Conservation (phyloP, 2,329 filamentous ascomycete species). For the Tolypocladium pustulatum region DNA sequence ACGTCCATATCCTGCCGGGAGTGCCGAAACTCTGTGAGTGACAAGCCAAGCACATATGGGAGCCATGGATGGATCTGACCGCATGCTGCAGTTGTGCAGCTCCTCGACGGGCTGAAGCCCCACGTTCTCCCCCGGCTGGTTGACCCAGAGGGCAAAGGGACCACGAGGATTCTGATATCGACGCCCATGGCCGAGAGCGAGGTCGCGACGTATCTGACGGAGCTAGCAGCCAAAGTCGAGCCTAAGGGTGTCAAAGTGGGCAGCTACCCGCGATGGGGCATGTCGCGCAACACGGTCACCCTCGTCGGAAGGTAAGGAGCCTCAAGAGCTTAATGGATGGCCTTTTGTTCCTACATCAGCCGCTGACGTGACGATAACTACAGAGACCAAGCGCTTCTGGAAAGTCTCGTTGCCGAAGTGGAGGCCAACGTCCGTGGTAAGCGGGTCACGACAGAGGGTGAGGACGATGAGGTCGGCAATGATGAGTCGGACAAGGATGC, state of each 20-base stretch:
- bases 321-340: not conserved
- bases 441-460: constrained; percentile 59
- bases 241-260: constrained; percentile 81
- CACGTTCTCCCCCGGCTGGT: constrained; percentile 56
- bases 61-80: not conserved
- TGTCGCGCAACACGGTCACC: constrained; percentile 79
- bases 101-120: constrained; percentile 70
- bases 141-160: constrained; percentile 75
- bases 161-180: constrained; percentile 68
- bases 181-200: constrained; percentile 82
- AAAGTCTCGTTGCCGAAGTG: constrained; percentile 69
- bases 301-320: constrained; percentile 52
- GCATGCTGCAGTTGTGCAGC: constrained; percentile 46
- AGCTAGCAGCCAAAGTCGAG: constrained; percentile 64
- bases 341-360: not conserved
- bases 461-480: constrained; percentile 41
- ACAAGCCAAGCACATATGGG: no score
- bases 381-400: constrained; percentile 65
- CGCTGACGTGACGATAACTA: constrained; percentile 6
- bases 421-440: constrained; percentile 64
- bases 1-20: constrained; percentile 86
- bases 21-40: constrained; percentile 66
- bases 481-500: constrained; percentile 1
- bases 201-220: constrained; percentile 72
- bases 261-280: constrained; percentile 89